Conservation (phyloP, 2,329 filamentous ascomycete genomes). For the Hirsutella rhossiliensis region DNA sequence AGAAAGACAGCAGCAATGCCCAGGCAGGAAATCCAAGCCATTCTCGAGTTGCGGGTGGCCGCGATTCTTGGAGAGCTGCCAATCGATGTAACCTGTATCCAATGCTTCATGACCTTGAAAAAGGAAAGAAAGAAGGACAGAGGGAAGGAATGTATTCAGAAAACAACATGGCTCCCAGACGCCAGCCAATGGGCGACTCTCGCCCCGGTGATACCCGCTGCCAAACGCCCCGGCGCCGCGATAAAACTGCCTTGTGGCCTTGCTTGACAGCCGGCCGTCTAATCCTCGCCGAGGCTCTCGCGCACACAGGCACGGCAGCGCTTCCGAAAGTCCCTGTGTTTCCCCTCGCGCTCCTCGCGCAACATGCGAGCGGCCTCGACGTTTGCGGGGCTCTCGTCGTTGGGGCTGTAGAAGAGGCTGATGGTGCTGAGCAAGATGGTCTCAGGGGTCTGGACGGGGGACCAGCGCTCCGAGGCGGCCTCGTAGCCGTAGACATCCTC, state of each 20-base stretch:
- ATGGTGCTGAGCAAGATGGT: slow-evolving; percentile 89
- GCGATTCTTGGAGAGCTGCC: too few relatives aligned
- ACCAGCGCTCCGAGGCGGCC: slow-evolving; percentile 80
- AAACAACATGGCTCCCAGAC: background rate
- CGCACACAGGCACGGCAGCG: slow-evolving; percentile 67
- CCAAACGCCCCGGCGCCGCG: background rate
- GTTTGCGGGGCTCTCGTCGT: slow-evolving; percentile 92
- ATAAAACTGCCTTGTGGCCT: background rate
- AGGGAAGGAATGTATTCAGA: too few relatives aligned
- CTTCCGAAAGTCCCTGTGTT: slow-evolving; percentile 61
- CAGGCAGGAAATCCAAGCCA: background rate
- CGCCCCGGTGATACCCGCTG: too few relatives aligned
- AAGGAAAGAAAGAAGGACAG: too few relatives aligned
- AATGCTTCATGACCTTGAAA: too few relatives aligned
- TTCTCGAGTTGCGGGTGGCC: too few relatives aligned
- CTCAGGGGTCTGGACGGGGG: slow-evolving; percentile 87
- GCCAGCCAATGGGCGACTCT: background rate
- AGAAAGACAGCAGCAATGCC: background rate
- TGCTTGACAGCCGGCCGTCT: background rate
- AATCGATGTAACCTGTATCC: too few relatives aligned
- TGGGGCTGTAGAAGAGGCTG: slow-evolving; percentile 82
- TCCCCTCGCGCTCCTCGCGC: slow-evolving; percentile 59
- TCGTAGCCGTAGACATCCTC: slow-evolving; percentile 95
- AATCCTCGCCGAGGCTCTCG: slow-evolving; percentile 68
- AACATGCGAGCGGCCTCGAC: slow-evolving; percentile 84